Evolutionary conservation across 2,329 filamentous ascomycete genomes (phyloP), one percentile per base, ranked within the genome.

Genomic region (Fusarium nygamai): DNA sequence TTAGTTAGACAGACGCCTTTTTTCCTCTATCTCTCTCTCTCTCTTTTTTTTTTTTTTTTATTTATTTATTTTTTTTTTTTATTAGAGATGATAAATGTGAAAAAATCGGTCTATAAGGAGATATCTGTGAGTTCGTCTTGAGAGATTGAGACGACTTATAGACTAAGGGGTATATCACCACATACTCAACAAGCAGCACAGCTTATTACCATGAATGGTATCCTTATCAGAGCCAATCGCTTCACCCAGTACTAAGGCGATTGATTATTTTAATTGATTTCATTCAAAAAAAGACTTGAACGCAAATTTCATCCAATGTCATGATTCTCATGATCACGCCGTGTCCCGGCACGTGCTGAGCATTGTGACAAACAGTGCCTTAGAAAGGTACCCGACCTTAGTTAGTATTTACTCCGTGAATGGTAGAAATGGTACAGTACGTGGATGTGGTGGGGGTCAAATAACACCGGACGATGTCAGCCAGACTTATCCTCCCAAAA

Each of bases 391-490:
- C 17, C 36, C 36, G 36, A 38, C 36, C 36, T 36, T 36, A 33
- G n/a, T 16, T 34, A 36, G 34, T 36, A 31, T 36, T 34, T 38
- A 20, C 63, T 51, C 50, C 9, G 33, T 48, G 27, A 31, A 48
- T 48, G 44, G 44, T 29, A 29, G 46, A 31, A 22, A 48, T 48
- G 47, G n/a, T 44, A 44, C 16, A 22, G 20, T 50, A 31, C 6
- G 10, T n/a, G 48, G 31, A 34, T 20, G 48, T 51, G 58, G 69
- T 47, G 64, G 58, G 59, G 57, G 57, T 50, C 33, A 34, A 46
- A 60, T 56, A 63, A 73, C 22, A 16, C 16, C 34, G 16, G 34
- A 36, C 22, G 13, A 53, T 54, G 43, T 56, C 71, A 63, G 67
- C 39, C 67, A 57, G 31, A 34, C 17, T 51, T 51, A 33, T 43